Evolutionary conservation across 306 rosid species (phyloP).

Genomic region (Dryas drummondii): DNA sequence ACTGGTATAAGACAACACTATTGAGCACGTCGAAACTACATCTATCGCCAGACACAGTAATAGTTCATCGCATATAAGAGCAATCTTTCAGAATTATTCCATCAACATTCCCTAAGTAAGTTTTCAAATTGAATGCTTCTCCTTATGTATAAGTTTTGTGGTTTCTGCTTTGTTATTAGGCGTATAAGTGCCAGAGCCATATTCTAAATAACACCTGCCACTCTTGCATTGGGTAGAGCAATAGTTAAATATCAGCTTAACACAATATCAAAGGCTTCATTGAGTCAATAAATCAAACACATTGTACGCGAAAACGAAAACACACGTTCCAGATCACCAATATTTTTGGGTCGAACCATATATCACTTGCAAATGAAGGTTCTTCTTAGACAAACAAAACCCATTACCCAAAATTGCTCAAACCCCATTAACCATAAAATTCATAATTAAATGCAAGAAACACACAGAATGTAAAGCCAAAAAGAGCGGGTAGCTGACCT

Average conservation of each 20-base stretch:
- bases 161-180: not conserved
- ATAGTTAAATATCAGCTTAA: not conserved
- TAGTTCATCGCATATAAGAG: not conserved
- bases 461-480: not conserved
- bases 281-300: conserved; percentile 49
- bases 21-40: not conserved
- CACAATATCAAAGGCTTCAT: not conserved
- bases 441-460: not conserved
- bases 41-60: not conserved
- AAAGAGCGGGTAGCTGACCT: conserved; percentile 40
- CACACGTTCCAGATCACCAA: not conserved
- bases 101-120: not conserved
- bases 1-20: not conserved
- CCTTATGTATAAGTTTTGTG: too few species aligned
- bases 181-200: not conserved
- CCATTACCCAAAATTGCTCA: not conserved
- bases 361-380: not conserved
- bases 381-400: not conserved
- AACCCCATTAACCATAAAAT: not conserved
- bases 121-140: too few species aligned
- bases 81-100: not conserved
- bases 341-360: too few species aligned
- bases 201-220: not conserved
- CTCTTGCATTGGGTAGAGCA: too few species aligned
- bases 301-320: conserved; percentile 18